phyloP scores from a whole-genome alignment of 257 asterid genomes.

The Solanum paucissectum region DNA sequence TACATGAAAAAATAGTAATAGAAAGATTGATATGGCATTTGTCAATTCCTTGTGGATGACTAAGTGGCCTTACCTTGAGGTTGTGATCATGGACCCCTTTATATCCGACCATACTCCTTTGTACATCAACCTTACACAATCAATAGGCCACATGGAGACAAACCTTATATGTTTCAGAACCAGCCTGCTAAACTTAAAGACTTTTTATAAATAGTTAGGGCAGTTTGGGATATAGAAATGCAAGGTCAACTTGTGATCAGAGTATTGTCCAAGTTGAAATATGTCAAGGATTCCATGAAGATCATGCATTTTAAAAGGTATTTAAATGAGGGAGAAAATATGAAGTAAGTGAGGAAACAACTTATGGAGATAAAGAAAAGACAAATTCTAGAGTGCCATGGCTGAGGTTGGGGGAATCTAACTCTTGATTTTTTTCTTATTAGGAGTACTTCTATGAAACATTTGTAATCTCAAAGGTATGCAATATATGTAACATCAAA shows the following conservation, averaged over 20 bases:
- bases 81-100: not conserved
- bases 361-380: not conserved
- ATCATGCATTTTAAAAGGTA: not conserved
- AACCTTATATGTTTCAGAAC: not conserved
- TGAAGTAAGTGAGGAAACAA: not conserved
- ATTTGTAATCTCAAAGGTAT: too few relatives aligned
- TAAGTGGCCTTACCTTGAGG: not conserved
- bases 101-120: too few relatives aligned
- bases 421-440: not conserved
- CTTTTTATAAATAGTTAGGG: not conserved
- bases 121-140: not conserved
- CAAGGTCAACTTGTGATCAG: not conserved
- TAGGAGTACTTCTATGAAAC: not conserved
- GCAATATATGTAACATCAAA: not conserved
- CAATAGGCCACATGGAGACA: not conserved
- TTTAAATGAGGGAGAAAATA: not conserved
- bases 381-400: not conserved
- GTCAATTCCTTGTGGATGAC: not conserved
- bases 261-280: not conserved
- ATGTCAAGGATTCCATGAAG: not conserved
- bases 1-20: too few relatives aligned
- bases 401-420: not conserved
- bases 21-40: too few relatives aligned
- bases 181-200: too few relatives aligned
- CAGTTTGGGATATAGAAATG: too few relatives aligned